Evolutionary conservation across 2,329 filamentous ascomycete species (phyloP).

Genomic region (Colletotrichum tropicicola): DNA sequence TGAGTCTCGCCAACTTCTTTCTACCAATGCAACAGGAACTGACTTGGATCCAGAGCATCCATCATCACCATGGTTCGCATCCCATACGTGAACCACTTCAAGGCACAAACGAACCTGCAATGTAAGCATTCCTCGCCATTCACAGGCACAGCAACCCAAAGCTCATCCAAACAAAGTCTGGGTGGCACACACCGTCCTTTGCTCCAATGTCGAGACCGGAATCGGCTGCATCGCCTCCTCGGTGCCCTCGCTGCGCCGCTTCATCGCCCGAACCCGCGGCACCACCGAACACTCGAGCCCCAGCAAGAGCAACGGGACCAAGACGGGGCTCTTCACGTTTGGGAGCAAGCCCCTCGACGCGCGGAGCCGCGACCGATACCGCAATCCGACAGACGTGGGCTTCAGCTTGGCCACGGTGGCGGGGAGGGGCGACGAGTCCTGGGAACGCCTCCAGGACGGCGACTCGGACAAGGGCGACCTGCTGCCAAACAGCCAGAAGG

Average conservation of each 20-base stretch:
- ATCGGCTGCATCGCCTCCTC: conserved; percentile 35
- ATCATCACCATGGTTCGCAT: conserved; percentile 35
- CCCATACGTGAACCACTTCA: conserved; percentile 34
- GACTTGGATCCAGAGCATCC: conserved; percentile 19
- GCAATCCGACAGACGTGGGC: conserved; percentile 28
- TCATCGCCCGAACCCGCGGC: conserved; percentile 25
- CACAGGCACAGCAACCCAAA: neutral
- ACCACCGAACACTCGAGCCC: conserved; percentile 20
- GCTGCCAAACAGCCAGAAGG: conserved; percentile 4
- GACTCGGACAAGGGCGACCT: conserved; percentile 30
- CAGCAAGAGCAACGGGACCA: conserved; percentile 6
- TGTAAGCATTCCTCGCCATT: neutral
- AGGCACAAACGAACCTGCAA: conserved; percentile 28
- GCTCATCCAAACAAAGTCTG: conserved; percentile 19
- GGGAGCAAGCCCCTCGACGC: conserved; percentile 27
- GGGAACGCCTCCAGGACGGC: conserved; percentile 30
- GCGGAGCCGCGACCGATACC: conserved; percentile 19
- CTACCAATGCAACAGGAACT: no score
- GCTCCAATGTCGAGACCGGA: conserved; percentile 35
- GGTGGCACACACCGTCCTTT: conserved; percentile 32
- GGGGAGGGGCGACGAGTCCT: conserved; percentile 24
- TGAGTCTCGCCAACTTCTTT: neutral
- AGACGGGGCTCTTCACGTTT: conserved; percentile 20
- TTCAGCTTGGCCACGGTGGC: conserved; percentile 27
- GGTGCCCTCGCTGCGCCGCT: conserved; percentile 30